phyloP scores from a whole-genome alignment of 2,329 filamentous ascomycete genomes.

The Colletotrichum sp. region DNA sequence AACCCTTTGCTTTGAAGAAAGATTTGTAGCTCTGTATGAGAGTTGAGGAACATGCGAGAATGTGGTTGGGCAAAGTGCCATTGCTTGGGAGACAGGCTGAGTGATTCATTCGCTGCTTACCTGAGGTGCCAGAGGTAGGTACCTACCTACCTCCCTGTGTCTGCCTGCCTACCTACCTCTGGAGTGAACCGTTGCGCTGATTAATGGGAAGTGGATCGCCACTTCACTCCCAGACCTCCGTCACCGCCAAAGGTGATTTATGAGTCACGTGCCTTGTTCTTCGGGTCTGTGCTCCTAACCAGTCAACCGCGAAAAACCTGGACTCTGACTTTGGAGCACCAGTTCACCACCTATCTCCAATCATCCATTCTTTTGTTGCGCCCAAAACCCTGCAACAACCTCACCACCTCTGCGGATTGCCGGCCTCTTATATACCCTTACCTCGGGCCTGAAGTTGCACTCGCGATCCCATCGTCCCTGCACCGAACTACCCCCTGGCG shows the following conservation, averaged over 20 bases:
- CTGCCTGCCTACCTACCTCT: background rate
- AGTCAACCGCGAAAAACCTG: background rate
- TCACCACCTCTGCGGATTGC: background rate
- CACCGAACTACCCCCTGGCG: background rate
- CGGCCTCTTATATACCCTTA: conserved; percentile 7
- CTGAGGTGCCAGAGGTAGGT: background rate
- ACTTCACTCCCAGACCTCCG: background rate
- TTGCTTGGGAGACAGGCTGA: background rate
- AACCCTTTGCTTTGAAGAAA: background rate
- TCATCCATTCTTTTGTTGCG: conserved; percentile 14
- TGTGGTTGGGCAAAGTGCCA: background rate
- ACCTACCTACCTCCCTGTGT: background rate
- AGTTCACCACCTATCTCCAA: background rate
- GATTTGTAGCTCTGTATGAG: background rate
- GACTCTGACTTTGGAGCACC: background rate
- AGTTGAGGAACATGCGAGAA: background rate
- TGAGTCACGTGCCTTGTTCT: background rate
- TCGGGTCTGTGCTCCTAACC: background rate
- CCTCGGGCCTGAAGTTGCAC: background rate
- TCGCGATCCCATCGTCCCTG: background rate
- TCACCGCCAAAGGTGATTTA: background rate
- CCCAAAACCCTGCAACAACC: background rate
- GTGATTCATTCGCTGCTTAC: background rate
- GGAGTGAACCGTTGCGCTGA: background rate
- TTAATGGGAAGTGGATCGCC: background rate